Evolutionary conservation across 2,329 filamentous ascomycete species (phyloP).

Genomic region (Emmonsiellopsis sp.): DNA sequence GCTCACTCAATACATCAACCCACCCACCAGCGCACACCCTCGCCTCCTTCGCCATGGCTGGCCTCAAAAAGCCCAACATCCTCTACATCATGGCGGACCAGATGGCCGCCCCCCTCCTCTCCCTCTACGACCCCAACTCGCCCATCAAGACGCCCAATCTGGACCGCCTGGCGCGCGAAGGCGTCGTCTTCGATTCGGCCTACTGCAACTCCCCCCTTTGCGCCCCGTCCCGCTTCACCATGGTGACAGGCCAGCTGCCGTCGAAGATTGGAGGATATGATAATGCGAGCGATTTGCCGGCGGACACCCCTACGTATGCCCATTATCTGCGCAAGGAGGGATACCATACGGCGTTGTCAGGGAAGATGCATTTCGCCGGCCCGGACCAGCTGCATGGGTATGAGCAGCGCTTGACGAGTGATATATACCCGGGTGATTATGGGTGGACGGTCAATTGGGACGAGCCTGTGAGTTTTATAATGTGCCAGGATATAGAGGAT

Average conservation of each 20-base stretch:
- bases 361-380: constrained; percentile 92
- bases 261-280: constrained; percentile 89
- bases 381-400: constrained; percentile 86
- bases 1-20: neutral
- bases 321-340: constrained; percentile 78
- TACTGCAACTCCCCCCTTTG: constrained; percentile 93
- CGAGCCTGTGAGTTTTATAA: constrained; percentile 48
- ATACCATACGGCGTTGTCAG: constrained; percentile 83
- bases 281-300: constrained; percentile 75
- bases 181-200: constrained; percentile 85
- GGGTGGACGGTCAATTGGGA: constrained; percentile 97
- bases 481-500: neutral
- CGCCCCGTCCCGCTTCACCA: constrained; percentile 84
- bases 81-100: constrained; percentile 97
- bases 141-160: constrained; percentile 89
- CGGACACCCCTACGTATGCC: constrained; percentile 81
- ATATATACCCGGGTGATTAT: constrained; percentile 91
- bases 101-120: constrained; percentile 78
- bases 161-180: constrained; percentile 67
- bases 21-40: neutral
- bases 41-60: constrained; percentile 3
- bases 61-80: constrained; percentile 57
- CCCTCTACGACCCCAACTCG: constrained; percentile 81
- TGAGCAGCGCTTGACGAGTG: constrained; percentile 82
- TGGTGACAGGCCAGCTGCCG: constrained; percentile 85